phyloP scores from a whole-genome alignment of 2,329 filamentous ascomycete species.

The Ophiostoma novo-ulmi region DNA sequence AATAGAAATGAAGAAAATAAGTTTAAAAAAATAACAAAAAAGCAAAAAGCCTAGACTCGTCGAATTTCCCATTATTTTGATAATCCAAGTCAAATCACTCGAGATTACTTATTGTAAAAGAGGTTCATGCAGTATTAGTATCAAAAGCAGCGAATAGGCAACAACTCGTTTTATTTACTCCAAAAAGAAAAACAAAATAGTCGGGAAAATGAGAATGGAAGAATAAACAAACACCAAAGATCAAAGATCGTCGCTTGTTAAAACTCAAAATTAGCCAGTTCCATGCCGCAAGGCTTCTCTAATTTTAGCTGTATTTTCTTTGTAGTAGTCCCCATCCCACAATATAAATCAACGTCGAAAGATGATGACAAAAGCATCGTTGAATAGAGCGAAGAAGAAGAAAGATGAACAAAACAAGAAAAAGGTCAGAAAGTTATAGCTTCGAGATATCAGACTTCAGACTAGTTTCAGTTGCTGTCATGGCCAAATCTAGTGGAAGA shows the following conservation, averaged over 20 bases:
- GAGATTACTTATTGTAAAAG: neutral
- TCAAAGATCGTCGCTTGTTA: neutral
- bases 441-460: too few relatives aligned
- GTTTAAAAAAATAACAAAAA: neutral
- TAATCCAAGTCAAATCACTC: neutral
- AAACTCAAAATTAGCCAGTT: neutral
- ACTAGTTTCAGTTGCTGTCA: neutral
- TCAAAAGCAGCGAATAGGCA: neutral
- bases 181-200: neutral
- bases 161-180: neutral
- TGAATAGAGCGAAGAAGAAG: neutral
- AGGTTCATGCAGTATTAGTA: neutral
- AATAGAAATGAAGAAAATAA: neutral
- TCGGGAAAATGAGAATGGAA: neutral
- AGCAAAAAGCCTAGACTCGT: neutral
- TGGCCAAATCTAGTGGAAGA: too few relatives aligned
- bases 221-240: neutral
- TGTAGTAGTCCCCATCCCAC: neutral
- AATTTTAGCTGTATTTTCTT: neutral
- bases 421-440: neutral
- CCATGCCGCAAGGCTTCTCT: neutral
- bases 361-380: constrained; percentile 1
- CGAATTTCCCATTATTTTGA: neutral
- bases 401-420: neutral
- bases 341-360: neutral